Evolutionary conservation across 148 eudicot species (phyloP).

Genomic region (Chenopodium formosanum): DNA sequence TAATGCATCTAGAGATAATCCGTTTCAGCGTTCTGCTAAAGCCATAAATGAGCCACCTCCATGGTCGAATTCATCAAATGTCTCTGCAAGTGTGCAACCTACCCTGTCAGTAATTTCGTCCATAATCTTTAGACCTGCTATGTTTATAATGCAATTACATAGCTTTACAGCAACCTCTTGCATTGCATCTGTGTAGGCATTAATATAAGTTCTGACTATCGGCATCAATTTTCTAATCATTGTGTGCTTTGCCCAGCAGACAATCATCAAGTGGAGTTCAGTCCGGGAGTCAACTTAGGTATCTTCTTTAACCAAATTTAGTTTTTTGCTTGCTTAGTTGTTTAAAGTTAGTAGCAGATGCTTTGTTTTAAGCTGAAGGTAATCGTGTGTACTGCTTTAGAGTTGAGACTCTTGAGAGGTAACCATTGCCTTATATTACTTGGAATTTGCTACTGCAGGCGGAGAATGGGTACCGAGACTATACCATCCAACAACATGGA

Average conservation of each 20-base stretch:
- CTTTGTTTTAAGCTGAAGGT: neutral
- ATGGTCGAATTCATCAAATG: conserved; percentile 56
- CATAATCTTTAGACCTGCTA: neutral
- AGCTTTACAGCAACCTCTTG: neutral
- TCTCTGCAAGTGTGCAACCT: conserved; percentile 43
- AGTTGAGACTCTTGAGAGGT: neutral
- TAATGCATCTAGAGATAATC: conserved; percentile 56
- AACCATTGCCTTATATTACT: conserved; percentile 2
- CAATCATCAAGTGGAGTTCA: conserved; percentile 48
- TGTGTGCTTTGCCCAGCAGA: conserved; percentile 38
- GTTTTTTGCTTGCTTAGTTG: neutral
- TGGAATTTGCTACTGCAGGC: conserved; percentile 41
- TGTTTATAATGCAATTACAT: neutral
- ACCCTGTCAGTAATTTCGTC: conserved; percentile 36
- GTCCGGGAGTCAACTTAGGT: conserved; percentile 71
- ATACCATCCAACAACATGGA: conserved; percentile 53
- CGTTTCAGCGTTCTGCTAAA: conserved; percentile 51
- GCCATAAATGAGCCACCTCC: conserved; percentile 72
- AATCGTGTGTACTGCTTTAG: neutral
- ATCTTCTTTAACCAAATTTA: conserved; percentile 18
- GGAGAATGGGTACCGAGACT: conserved; percentile 54
- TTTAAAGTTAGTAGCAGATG: neutral
- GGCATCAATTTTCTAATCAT: conserved; percentile 19
- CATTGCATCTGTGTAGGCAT: neutral
- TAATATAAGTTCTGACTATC: too few relatives aligned